A percentile compares a stretch with the other conserved stretches of the same genome.
Conservation (phyloP, 805 yeast species). For the Tetrapisispora arboricola region DNA sequence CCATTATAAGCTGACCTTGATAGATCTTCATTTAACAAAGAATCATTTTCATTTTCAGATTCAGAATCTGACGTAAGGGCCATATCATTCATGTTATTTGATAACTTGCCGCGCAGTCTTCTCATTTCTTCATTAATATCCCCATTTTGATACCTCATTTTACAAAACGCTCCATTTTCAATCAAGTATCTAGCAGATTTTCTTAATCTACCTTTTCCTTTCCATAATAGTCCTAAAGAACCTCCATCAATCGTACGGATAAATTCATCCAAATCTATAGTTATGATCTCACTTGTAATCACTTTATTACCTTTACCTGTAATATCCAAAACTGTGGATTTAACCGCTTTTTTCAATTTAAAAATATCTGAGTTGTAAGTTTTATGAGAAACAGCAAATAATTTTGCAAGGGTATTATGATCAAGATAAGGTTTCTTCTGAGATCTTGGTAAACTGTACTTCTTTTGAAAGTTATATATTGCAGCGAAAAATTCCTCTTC, state of each 20-base stretch:
- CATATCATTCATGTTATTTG: not conserved
- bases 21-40: conserved; percentile 4
- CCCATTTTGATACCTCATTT: conserved; percentile 15
- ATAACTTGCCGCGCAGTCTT: conserved; percentile 4
- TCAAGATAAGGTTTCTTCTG: conserved; percentile 46
- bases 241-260: conserved; percentile 27
- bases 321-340: conserved; percentile 62
- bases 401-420: conserved; percentile 40
- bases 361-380: conserved; percentile 34
- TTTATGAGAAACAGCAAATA: conserved; percentile 40
- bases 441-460: conserved; percentile 34
- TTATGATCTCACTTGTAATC: conserved; percentile 31
- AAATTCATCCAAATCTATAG: conserved; percentile 30
- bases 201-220: conserved; percentile 37
- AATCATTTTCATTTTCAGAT: not conserved
- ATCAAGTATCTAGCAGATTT: conserved; percentile 12
- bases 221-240: conserved; percentile 36
- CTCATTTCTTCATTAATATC: conserved; percentile 13
- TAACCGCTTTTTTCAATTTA: conserved; percentile 56
- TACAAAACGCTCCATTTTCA: conserved; percentile 11
- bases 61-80: not conserved
- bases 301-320: conserved; percentile 31
- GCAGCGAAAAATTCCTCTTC: conserved; percentile 57
- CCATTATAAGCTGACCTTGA: not conserved
- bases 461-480: conserved; percentile 71